A percentile compares a stretch with the other conserved stretches of the same genome.
phyloP scores from a whole-genome alignment of 2,329 filamentous ascomycete genomes.

The Nannizzia gypsea region DNA sequence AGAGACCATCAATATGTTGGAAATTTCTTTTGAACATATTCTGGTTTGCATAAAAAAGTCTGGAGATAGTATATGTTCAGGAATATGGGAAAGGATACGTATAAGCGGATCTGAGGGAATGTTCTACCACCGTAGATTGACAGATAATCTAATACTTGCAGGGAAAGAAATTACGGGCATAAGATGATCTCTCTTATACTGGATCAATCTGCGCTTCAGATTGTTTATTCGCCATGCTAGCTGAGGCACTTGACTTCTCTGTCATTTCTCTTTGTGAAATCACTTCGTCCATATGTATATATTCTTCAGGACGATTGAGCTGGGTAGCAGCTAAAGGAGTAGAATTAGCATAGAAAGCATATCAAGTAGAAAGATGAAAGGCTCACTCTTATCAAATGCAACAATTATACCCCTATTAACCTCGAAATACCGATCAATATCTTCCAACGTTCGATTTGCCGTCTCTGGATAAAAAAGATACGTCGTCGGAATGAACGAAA shows the following conservation, averaged over 20 bases:
- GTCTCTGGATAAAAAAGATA: constrained; percentile 44
- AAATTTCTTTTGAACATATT: no score
- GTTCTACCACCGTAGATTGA: no score
- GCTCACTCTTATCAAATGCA: constrained; percentile 16
- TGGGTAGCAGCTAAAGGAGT: constrained; percentile 14
- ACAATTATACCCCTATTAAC: constrained; percentile 17
- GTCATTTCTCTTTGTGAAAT: constrained; percentile 5
- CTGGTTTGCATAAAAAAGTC: no score
- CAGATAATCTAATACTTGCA: no score
- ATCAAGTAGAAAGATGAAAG: neutral
- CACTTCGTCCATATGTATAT: constrained; percentile 15
- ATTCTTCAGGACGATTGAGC: constrained; percentile 15
- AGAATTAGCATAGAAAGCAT: neutral
- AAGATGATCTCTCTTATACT: neutral
- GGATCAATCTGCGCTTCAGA: neutral
- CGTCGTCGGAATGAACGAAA: constrained; percentile 30
- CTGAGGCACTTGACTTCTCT: neutral
- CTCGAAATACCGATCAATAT: constrained; percentile 26
- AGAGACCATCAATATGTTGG: no score
- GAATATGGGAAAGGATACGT: no score
- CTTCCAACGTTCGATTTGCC: constrained; percentile 34
- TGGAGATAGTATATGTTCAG: no score
- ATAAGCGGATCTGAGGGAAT: no score
- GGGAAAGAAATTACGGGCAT: no score
- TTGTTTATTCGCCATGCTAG: neutral